Evolutionary conservation across 208 protist genomes (phyloP).

Genomic region (Crithidia brevicula): DNA sequence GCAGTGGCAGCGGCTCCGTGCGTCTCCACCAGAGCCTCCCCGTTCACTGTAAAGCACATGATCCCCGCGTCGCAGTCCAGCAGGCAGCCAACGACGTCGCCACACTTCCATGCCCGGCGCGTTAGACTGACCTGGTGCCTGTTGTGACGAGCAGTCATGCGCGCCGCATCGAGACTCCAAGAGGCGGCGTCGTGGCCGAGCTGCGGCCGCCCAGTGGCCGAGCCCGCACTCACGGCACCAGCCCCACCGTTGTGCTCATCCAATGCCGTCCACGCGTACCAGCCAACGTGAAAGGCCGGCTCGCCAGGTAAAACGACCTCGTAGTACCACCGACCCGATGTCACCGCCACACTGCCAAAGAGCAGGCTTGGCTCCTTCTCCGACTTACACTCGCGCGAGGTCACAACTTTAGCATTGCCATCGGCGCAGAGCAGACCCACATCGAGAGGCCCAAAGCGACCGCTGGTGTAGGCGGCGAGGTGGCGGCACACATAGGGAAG

Average conservation of each 20-base stretch:
- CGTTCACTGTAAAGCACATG: conserved; percentile 86
- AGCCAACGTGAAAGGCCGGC: conserved; percentile 58
- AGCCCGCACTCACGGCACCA: background rate
- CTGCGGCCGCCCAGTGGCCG: conserved; percentile 10
- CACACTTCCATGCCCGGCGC: conserved; percentile 69
- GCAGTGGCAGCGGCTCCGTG: conserved; percentile 27
- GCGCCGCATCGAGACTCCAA: conserved; percentile 83
- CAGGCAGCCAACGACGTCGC: conserved; percentile 88
- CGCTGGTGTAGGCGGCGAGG: conserved; percentile 24
- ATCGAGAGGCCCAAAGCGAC: conserved; percentile 66
- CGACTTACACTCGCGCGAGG: conserved; percentile 29
- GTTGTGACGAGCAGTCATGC: conserved; percentile 77
- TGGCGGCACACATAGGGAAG: conserved; percentile 15
- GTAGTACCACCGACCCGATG: conserved; percentile 87
- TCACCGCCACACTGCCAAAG: conserved; percentile 74
- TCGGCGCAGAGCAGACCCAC: conserved; percentile 52
- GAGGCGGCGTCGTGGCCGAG: conserved; percentile 78
- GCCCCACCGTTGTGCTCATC: conserved; percentile 25
- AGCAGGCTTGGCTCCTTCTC: conserved; percentile 69
- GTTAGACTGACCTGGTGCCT: conserved; percentile 61
- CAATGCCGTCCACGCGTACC: conserved; percentile 40
- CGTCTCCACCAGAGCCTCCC: conserved; percentile 37
- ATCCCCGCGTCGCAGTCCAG: conserved; percentile 82
- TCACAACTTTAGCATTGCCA: conserved; percentile 34
- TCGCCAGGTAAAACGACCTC: conserved; percentile 66